These are phyloP conservation scores for Neodidymelliopsis sp. DNA, from an alignment of 2,329 filamentous ascomycete genomes.

Conservation along the genomic window DNA sequence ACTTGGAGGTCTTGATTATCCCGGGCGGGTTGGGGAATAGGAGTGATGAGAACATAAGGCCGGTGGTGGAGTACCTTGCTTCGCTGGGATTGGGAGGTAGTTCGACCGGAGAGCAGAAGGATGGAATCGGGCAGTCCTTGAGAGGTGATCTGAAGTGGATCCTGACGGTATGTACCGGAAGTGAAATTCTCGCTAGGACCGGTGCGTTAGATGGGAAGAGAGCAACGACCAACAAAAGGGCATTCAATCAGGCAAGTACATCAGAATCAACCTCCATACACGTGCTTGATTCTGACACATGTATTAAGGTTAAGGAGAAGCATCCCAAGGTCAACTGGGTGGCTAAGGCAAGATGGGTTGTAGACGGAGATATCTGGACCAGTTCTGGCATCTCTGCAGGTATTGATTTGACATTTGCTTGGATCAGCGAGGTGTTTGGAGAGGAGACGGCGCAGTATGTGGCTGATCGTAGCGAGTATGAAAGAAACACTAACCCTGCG, in stretches of 20 bases:
- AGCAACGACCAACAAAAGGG: constrained; percentile 72
- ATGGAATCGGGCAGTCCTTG: constrained; percentile 48
- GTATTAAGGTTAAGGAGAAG: constrained; percentile 51
- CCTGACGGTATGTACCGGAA: constrained; percentile 73
- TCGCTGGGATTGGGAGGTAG: constrained; percentile 55
- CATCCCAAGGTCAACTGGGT: constrained; percentile 67
- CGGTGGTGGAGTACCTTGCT: constrained; percentile 46
- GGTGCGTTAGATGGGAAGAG: constrained; percentile 66
- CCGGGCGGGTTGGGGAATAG: constrained; percentile 66
- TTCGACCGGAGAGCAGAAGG: constrained; percentile 46
- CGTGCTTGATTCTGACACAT: constrained; percentile 1
- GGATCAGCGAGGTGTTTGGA: constrained; percentile 63
- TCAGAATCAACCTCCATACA: not conserved
- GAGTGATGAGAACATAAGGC: constrained; percentile 35
- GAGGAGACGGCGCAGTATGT: constrained; percentile 58
- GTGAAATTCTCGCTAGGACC: constrained; percentile 63
- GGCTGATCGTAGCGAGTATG: constrained; percentile 65
- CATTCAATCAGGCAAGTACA: constrained; percentile 53
- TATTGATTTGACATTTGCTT: constrained; percentile 68
- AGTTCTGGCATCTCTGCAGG: constrained; percentile 70
- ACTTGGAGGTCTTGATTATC: constrained; percentile 69
- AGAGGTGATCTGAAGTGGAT: constrained; percentile 57
- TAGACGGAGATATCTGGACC: constrained; percentile 72
- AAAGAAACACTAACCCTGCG: constrained; percentile 58
- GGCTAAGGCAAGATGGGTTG: constrained; percentile 67